These are phyloP conservation scores for Nothophaeocryptopus gaeumannii DNA, from an alignment of 2,329 filamentous ascomycete genomes.

Conservation along the genomic window DNA sequence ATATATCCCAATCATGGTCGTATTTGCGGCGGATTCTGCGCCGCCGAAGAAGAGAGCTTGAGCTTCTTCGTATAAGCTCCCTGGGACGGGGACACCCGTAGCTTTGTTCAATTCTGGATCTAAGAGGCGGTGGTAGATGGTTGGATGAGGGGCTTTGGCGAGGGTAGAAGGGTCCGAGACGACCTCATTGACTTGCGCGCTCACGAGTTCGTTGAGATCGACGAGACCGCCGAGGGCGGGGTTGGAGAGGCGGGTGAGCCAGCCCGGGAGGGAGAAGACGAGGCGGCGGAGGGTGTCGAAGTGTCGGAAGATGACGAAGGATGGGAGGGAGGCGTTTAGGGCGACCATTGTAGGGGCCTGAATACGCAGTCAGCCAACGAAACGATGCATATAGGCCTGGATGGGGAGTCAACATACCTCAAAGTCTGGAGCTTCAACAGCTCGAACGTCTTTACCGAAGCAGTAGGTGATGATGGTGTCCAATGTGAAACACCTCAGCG, in stretches of 20 bases:
- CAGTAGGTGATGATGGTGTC: slow-evolving; percentile 43
- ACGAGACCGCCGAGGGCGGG: neutral
- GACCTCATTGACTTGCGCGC: slow-evolving; percentile 34
- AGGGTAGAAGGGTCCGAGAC: slow-evolving; percentile 33
- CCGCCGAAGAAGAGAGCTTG: slow-evolving; percentile 49
- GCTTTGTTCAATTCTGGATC: slow-evolving; percentile 35
- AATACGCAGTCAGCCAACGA: neutral
- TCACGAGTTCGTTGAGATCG: slow-evolving; percentile 38
- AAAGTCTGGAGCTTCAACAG: slow-evolving; percentile 41
- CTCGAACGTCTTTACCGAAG: slow-evolving; percentile 42
- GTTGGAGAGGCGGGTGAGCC: slow-evolving; percentile 26
- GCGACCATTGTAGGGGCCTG: slow-evolving; percentile 43
- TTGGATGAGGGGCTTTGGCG: slow-evolving; percentile 36
- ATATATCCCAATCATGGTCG: slow-evolving; percentile 43
- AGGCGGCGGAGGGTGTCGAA: slow-evolving; percentile 38
- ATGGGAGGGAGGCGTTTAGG: slow-evolving; percentile 39
- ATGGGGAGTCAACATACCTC: neutral
- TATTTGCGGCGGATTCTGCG: slow-evolving; percentile 45
- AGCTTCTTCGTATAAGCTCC: slow-evolving; percentile 45
- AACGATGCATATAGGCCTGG: no score
- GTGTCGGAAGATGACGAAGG: slow-evolving; percentile 42
- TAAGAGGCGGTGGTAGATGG: slow-evolving; percentile 39
- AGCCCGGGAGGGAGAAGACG: slow-evolving; percentile 39
- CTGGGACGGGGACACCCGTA: slow-evolving; percentile 33
- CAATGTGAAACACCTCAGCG: slow-evolving; percentile 38